These are phyloP conservation scores for Aspergillus sp. DNA, from an alignment of 2,329 filamentous ascomycete species.

Conservation along the genomic window DNA sequence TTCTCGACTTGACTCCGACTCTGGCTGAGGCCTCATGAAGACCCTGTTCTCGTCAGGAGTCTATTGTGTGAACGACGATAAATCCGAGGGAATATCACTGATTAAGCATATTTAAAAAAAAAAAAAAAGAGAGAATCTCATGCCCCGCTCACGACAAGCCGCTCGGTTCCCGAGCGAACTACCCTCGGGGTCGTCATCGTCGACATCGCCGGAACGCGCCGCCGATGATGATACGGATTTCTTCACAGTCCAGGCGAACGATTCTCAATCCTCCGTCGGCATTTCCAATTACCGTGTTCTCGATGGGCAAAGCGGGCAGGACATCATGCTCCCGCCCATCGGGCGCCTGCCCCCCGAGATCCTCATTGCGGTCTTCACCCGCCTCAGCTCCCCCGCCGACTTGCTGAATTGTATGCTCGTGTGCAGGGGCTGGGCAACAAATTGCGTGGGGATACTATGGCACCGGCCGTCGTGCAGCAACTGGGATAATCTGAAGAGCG, in stretches of 20 bases:
- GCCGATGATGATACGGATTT: slow-evolving; percentile 90
- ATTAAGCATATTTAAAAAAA: neutral
- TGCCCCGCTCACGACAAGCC: slow-evolving; percentile 32
- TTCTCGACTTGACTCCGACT: neutral
- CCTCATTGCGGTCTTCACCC: slow-evolving; percentile 84
- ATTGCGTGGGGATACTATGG: slow-evolving; percentile 90
- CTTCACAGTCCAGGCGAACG: slow-evolving; percentile 73
- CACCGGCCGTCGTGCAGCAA: slow-evolving; percentile 85
- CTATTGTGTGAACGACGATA: too few relatives aligned
- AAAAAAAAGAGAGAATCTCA: slow-evolving; percentile 6
- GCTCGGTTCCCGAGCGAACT: slow-evolving; percentile 34
- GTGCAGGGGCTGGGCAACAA: slow-evolving; percentile 88
- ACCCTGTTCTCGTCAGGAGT: neutral
- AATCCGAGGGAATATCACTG: neutral
- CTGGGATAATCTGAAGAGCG: slow-evolving; percentile 72
- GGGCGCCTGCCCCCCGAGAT: slow-evolving; percentile 87
- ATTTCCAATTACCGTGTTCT: slow-evolving; percentile 70
- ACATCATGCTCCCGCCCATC: slow-evolving; percentile 52
- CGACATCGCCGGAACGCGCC: slow-evolving; percentile 47
- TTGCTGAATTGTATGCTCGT: slow-evolving; percentile 85
- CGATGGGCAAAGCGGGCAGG: slow-evolving; percentile 51
- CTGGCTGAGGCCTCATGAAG: neutral
- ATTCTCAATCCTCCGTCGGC: slow-evolving; percentile 86
- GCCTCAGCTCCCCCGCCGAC: slow-evolving; percentile 68
- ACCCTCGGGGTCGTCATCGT: slow-evolving; percentile 39